Base-by-base conservation (phyloP, 2,329 filamentous ascomycete genomes). In the Immersiporthe knoxdaviesiana region DNA sequence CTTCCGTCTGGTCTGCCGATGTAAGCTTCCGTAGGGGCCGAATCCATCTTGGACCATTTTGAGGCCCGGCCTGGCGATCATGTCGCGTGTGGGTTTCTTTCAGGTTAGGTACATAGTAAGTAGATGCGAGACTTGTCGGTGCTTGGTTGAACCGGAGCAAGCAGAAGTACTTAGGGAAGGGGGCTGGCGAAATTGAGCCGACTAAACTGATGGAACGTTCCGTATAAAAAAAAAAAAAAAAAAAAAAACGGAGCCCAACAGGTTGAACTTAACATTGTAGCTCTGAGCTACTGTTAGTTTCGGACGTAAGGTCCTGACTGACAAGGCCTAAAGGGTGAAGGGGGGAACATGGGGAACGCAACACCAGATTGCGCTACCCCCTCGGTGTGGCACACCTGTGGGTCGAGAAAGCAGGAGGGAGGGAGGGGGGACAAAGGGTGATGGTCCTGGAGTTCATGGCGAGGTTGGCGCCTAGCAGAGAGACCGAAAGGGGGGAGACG, bases 291-390 rank as follows among this genome's bases (percentile, higher is more conserved):
- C 56, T 59, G 52, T 61, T 65, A 39, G 66, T 61, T 63, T 35
- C 69, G 69, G 63, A 66, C 69, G 69, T 68, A 69, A 69, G 44
- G 27, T 63, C n/a, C 52, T 50, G 65, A 21, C 52, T 50, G 65
- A 21, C 63, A 63, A 66, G 63, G 63, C 66, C 68, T 68, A 52
- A 27, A 69, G n/a, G n/a, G n/a, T n/a, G n/a, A n/a, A 3, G 52
- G 50, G 8, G 63, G 18, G 44, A n/a, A 6, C 21, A n/a, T 47
- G 21, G 44, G 44, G 5, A 66, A 30, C 65, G 59, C 66, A 63
- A 61, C 47, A 52, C 66, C 21, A 58, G 66, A 56, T 66, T 66
- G 64, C 52, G 66, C 63, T 66, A 56, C 37, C 50, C 64, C 50
- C 37, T 54, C 59, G 63, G 65, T 47, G 62, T 70, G 66, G 66